Evolutionary conservation across 2,329 filamentous ascomycete genomes (phyloP).

Genomic region (Neonectria hederae): DNA sequence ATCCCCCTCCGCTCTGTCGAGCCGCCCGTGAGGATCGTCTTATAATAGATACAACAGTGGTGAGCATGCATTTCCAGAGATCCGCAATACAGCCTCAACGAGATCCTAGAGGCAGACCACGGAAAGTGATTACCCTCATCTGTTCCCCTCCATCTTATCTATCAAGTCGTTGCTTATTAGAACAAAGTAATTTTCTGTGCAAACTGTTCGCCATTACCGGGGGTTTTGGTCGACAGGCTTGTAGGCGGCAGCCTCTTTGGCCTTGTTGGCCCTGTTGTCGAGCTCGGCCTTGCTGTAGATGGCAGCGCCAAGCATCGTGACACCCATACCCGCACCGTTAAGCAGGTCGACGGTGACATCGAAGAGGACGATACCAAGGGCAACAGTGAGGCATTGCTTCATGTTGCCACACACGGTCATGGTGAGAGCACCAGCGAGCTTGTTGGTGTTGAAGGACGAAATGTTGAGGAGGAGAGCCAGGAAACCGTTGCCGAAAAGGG

Average conservation of each 20-base stretch:
- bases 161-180: conserved; percentile 41
- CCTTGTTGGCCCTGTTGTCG: conserved; percentile 54
- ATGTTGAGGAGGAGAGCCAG: conserved; percentile 66
- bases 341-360: conserved; percentile 59
- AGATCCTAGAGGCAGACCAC: conserved; percentile 27
- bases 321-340: conserved; percentile 65
- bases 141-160: conserved; percentile 33
- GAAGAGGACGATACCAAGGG: conserved; percentile 63
- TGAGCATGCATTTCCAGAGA: conserved; percentile 23
- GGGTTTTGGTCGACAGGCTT: conserved; percentile 49
- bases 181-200: conserved; percentile 25
- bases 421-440: conserved; percentile 65
- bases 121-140: conserved; percentile 30
- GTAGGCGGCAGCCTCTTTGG: conserved; percentile 43
- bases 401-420: conserved; percentile 69
- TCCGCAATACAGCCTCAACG: conserved; percentile 11
- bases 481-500: conserved; percentile 60
- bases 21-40: conserved; percentile 19
- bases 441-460: conserved; percentile 67
- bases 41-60: conserved; percentile 32
- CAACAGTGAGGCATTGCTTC: conserved; percentile 66
- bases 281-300: conserved; percentile 68
- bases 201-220: conserved; percentile 27
- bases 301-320: conserved; percentile 64
- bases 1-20: conserved; percentile 18